Evolutionary conservation across 495 filamentous ascomycete genomes (phyloP).

Genomic region (Emericellopsis terricola): DNA sequence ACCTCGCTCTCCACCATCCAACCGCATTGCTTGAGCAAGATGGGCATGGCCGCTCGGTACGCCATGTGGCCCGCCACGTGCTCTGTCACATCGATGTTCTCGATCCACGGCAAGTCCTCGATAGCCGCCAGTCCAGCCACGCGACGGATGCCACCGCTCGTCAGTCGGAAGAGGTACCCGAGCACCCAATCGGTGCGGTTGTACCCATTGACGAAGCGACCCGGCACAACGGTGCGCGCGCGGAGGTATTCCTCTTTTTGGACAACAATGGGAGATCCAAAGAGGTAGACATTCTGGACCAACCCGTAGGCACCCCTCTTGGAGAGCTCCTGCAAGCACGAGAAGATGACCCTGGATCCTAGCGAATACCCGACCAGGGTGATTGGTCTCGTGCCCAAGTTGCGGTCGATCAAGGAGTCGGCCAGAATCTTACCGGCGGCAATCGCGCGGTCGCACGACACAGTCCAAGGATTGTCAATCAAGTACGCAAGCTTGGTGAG

Average conservation of each 20-base stretch:
- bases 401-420: conserved; percentile 82
- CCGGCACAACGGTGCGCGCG: conserved; percentile 64
- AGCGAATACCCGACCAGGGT: conserved; percentile 96
- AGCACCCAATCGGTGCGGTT: conserved; percentile 94
- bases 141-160: conserved; percentile 76
- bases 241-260: conserved; percentile 82
- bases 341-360: conserved; percentile 82
- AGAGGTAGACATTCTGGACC: conserved; percentile 89
- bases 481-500: conserved; percentile 90
- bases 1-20: conserved; percentile 86
- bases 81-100: conserved; percentile 79
- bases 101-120: conserved; percentile 57
- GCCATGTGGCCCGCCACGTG: conserved; percentile 91
- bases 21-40: conserved; percentile 58
- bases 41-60: conserved; percentile 83
- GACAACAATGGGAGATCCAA: conserved; percentile 80
- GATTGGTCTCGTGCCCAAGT: conserved; percentile 77
- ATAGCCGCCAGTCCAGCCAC: conserved; percentile 79
- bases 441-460: conserved; percentile 78
- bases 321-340: conserved; percentile 75
- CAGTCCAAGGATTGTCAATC: conserved; percentile 96
- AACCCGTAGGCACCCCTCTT: conserved; percentile 76
- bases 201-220: conserved; percentile 89
- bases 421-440: conserved; percentile 85
- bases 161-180: conserved; percentile 91